Conservation (phyloP, 495 filamentous ascomycete genomes). For the Penicillium pancosmium region DNA sequence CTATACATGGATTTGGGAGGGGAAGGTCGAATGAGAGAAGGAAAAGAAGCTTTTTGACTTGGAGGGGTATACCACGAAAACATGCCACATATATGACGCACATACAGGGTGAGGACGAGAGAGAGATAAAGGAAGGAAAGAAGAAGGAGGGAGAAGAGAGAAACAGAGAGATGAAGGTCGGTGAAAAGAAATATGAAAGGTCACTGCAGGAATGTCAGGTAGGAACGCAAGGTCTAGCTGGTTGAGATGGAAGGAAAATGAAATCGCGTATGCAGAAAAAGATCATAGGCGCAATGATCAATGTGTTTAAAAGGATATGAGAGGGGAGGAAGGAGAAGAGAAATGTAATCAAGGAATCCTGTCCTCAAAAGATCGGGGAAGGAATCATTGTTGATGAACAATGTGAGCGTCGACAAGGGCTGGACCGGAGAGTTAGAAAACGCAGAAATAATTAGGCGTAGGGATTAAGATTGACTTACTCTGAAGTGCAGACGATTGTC, state of each 20-base stretch:
- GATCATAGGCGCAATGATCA: constrained; percentile 1
- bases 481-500: constrained; percentile 67
- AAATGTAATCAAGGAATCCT: constrained; percentile 13
- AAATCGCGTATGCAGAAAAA: constrained; percentile 6
- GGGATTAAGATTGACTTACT: constrained; percentile 53
- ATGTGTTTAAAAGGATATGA: constrained; percentile 6
- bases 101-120: constrained; percentile 15
- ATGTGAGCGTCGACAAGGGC: constrained; percentile 34
- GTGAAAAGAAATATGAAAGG: constrained; percentile 16
- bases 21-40: constrained; percentile 15
- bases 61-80: constrained; percentile 34
- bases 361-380: constrained; percentile 8
- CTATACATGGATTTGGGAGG: constrained; percentile 18
- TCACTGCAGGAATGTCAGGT: constrained; percentile 7
- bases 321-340: neutral
- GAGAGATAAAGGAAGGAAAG: neutral
- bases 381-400: constrained; percentile 26
- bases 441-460: neutral
- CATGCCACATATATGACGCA: constrained; percentile 35
- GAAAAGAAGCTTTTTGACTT: constrained; percentile 28
- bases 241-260: constrained; percentile 7
- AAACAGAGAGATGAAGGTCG: constrained; percentile 10
- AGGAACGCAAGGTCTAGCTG: constrained; percentile 10
- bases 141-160: constrained; percentile 8
- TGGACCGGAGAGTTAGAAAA: constrained; percentile 12